phyloP scores from a whole-genome alignment of 2,329 filamentous ascomycete species.

The Diaporthe sp. region DNA sequence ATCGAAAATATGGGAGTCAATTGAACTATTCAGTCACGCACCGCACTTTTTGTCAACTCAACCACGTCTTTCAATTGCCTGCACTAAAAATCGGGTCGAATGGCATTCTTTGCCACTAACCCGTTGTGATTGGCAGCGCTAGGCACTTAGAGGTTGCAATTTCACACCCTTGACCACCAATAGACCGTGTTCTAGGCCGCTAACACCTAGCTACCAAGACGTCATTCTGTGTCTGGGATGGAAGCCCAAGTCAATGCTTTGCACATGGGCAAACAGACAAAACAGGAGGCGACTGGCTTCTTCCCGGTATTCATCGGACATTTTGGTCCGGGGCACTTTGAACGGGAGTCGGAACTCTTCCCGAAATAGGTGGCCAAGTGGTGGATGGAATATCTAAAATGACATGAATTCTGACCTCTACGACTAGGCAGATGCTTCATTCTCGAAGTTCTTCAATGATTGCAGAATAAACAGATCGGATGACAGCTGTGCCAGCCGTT shows the following conservation, averaged over 20 bases:
- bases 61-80: neutral
- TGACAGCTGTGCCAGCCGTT: neutral
- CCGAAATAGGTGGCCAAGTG: neutral
- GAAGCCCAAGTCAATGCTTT: neutral
- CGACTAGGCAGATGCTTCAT: neutral
- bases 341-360: neutral
- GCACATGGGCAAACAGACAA: slow-evolving; percentile 2
- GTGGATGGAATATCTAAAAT: neutral
- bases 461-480: neutral
- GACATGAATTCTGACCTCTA: neutral
- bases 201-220: slow-evolving; percentile 13
- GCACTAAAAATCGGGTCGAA: neutral
- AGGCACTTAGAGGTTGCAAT: slow-evolving; percentile 9
- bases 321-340: neutral
- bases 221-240: slow-evolving; percentile 10
- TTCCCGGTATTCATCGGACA: neutral
- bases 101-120: neutral
- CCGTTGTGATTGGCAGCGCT: neutral
- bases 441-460: neutral
- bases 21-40: neutral
- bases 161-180: slow-evolving; percentile 17
- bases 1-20: neutral
- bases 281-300: neutral
- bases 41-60: neutral
- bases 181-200: slow-evolving; percentile 27